Conservation (phyloP, 495 filamentous ascomycete genomes). For the Neurospora intermedia region DNA sequence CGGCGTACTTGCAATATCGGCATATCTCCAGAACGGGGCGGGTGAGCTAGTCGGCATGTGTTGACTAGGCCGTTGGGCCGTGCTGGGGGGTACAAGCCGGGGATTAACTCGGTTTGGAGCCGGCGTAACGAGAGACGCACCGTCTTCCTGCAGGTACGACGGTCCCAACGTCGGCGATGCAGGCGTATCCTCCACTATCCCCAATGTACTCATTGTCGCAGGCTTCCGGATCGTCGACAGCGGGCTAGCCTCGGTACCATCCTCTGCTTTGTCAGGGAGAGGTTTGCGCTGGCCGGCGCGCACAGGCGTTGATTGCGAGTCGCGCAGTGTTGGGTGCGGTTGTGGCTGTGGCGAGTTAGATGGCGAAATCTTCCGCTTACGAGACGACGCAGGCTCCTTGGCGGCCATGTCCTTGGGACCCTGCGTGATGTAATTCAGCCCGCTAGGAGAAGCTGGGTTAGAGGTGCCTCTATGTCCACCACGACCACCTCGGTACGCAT, state of each 20-base stretch:
- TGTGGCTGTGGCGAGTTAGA: constrained; percentile 39
- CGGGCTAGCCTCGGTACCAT: constrained; percentile 33
- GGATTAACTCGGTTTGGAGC: constrained; percentile 76
- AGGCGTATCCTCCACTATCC: constrained; percentile 46
- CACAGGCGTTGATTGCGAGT: constrained; percentile 46
- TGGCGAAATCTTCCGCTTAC: constrained; percentile 42
- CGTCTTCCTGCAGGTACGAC: constrained; percentile 43
- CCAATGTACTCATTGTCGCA: constrained; percentile 34
- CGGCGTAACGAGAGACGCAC: constrained; percentile 62
- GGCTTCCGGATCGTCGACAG: constrained; percentile 39
- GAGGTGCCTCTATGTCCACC: constrained; percentile 49
- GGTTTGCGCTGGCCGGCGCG: constrained; percentile 41
- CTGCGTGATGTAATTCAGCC: constrained; percentile 38
- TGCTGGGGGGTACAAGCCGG: constrained; percentile 76
- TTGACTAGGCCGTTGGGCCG: constrained; percentile 79
- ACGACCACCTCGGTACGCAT: constrained; percentile 38
- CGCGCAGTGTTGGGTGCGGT: constrained; percentile 33
- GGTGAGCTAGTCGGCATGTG: constrained; percentile 92
- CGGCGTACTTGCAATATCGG: constrained; percentile 67
- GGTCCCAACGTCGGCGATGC: constrained; percentile 65
- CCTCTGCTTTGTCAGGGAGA: constrained; percentile 23
- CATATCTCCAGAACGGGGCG: constrained; percentile 95
- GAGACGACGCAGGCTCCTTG: constrained; percentile 28
- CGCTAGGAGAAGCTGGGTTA: constrained; percentile 45
- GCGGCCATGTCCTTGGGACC: constrained; percentile 37